Percentiles rank a stretch among this genome's conserved stretches.
Conservation (phyloP, 2,329 filamentous ascomycete genomes). For the Monosporascus sp. region DNA sequence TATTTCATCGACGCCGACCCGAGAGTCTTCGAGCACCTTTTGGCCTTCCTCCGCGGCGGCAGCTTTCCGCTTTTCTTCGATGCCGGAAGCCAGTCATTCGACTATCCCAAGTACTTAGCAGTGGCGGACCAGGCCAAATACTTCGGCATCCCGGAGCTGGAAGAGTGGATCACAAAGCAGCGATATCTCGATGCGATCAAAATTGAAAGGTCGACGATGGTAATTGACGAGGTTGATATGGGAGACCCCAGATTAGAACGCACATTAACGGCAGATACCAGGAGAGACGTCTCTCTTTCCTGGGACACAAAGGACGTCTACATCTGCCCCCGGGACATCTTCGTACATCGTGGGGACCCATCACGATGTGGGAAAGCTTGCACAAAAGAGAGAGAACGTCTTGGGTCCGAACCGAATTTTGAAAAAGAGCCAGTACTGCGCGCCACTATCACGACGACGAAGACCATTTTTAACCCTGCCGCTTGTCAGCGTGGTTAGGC, state of each 20-base stretch:
- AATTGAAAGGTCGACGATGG: background rate
- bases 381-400: background rate
- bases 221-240: background rate
- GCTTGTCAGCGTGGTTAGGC: background rate
- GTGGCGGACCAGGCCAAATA: slow-evolving; percentile 29
- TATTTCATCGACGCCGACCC: slow-evolving; percentile 36
- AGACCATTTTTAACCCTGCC: slow-evolving; percentile 1
- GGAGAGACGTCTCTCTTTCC: slow-evolving; percentile 1
- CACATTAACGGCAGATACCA: background rate
- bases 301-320: slow-evolving; percentile 35
- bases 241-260: background rate
- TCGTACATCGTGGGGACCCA: slow-evolving; percentile 14
- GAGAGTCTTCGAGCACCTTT: slow-evolving; percentile 29
- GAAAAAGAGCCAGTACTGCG: slow-evolving; percentile 3
- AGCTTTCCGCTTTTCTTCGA: slow-evolving; percentile 31
- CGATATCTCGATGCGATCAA: slow-evolving; percentile 18
- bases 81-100: slow-evolving; percentile 18
- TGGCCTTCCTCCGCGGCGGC: slow-evolving; percentile 28
- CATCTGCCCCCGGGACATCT: slow-evolving; percentile 26
- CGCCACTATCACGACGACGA: slow-evolving; percentile 1
- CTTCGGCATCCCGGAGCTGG: slow-evolving; percentile 26
- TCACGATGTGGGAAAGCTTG: slow-evolving; percentile 11
- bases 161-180: slow-evolving; percentile 25
- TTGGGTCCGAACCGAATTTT: background rate
- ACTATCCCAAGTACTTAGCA: slow-evolving; percentile 28